These are phyloP conservation scores for Limnomonas spitsbergensis DNA, from an alignment of 139 green algal genomes.

Conservation along the genomic window DNA sequence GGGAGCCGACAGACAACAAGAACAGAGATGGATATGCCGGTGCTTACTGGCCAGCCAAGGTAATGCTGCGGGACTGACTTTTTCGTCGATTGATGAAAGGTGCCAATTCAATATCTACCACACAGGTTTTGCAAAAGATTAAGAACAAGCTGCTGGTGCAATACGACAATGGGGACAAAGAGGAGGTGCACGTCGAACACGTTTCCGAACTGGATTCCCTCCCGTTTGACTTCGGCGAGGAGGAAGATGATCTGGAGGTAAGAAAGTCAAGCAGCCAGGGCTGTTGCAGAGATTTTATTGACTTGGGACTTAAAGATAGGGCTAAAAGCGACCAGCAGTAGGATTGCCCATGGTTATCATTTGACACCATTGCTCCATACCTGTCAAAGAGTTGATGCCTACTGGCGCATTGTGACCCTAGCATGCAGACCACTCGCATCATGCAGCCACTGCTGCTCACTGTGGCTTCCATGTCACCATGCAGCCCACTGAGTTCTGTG, in stretches of 20 bases:
- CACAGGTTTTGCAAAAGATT: not conserved
- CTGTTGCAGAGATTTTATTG: not conserved
- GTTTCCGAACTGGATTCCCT: constrained; percentile 13
- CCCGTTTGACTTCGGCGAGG: constrained; percentile 52
- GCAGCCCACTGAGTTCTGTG: constrained; percentile 45
- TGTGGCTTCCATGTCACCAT: not conserved
- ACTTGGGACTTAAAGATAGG: too few relatives aligned
- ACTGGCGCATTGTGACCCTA: too few relatives aligned
- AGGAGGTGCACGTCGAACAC: constrained; percentile 28
- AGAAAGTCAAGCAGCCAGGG: too few relatives aligned
- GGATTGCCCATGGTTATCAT: not conserved
- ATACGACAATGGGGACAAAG: constrained; percentile 57
- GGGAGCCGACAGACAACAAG: constrained; percentile 50
- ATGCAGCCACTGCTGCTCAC: not conserved
- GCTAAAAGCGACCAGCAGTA: not conserved
- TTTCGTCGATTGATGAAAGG: not conserved
- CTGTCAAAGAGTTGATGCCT: too few relatives aligned
- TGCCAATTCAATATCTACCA: not conserved
- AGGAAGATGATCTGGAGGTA: constrained; percentile 40
- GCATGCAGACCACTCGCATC: too few relatives aligned
- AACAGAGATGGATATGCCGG: constrained; percentile 42
- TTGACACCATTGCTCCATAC: too few relatives aligned
- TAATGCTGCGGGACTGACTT: constrained; percentile 6
- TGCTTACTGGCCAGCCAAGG: constrained; percentile 52
- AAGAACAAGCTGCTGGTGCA: constrained; percentile 29